These are phyloP conservation scores for Megacollybia marginata DNA, from an alignment of 768 basidiomycete species.

Conservation along the genomic window DNA sequence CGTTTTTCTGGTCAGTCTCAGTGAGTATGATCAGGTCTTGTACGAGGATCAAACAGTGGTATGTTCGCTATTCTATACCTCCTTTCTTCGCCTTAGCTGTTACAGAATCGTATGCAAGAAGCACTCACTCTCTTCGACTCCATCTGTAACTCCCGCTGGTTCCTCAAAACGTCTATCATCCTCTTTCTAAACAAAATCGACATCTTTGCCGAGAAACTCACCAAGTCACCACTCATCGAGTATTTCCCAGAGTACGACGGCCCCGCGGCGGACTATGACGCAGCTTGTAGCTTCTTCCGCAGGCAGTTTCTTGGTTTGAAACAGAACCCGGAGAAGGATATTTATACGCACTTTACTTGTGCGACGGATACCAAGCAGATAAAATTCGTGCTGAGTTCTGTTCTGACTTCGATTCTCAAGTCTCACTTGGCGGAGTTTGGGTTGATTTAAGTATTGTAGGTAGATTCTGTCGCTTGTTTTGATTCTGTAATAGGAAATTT, in stretches of 20 bases:
- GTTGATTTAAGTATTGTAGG: constrained; percentile 39
- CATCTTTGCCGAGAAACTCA: constrained; percentile 90
- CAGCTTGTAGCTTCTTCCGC: constrained; percentile 71
- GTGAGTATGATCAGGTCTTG: constrained; percentile 96
- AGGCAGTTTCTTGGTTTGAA: constrained; percentile 86
- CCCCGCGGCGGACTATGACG: constrained; percentile 78
- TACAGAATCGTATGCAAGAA: constrained; percentile 94
- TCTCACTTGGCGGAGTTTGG: constrained; percentile 83
- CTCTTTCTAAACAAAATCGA: constrained; percentile 97
- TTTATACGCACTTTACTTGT: constrained; percentile 90
- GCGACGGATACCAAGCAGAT: constrained; percentile 92
- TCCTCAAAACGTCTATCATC: constrained; percentile 92
- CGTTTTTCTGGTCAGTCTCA: constrained; percentile 87
- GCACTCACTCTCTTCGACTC: constrained; percentile 94
- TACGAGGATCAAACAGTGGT: constrained; percentile 95
- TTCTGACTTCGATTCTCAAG: constrained; percentile 84
- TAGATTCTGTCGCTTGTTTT: no score
- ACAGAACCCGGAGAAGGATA: constrained; percentile 83
- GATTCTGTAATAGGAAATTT: no score
- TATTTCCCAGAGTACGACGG: constrained; percentile 93
- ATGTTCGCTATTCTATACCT: constrained; percentile 20
- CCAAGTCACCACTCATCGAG: constrained; percentile 70
- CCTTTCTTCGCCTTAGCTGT: neutral
- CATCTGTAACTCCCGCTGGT: constrained; percentile 97
- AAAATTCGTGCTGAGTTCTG: constrained; percentile 82